Conservation (phyloP, 441 rosid genomes). For the Croton setiger region DNA sequence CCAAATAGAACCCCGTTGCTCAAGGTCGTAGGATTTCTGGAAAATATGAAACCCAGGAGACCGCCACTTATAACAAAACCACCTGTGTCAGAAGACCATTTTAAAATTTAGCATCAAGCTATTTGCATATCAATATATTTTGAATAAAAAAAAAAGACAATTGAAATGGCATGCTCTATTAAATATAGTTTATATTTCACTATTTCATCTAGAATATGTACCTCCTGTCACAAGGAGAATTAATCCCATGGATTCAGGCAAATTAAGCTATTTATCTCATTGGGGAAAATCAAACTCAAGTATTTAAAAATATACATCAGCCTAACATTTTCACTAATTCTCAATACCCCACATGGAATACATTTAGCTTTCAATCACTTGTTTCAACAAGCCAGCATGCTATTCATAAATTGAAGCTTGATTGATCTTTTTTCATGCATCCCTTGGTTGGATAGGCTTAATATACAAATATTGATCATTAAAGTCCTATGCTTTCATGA, state of each 20-base stretch:
- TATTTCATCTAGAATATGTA: background rate
- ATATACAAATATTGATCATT: too few relatives aligned
- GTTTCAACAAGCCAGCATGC: too few relatives aligned
- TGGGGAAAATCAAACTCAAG: too few relatives aligned
- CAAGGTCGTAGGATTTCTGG: slow-evolving; percentile 56
- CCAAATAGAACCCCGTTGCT: slow-evolving; percentile 57
- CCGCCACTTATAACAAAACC: slow-evolving; percentile 63
- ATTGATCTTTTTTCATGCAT: too few relatives aligned
- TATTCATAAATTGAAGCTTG: too few relatives aligned
- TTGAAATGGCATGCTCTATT: too few relatives aligned
- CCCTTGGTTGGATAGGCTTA: too few relatives aligned
- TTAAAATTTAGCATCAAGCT: slow-evolving; percentile 11
- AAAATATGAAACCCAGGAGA: slow-evolving; percentile 61
- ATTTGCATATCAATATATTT: background rate
- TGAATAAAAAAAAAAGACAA: background rate
- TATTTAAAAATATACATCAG: too few relatives aligned
- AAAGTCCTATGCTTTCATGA: background rate
- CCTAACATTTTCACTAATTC: too few relatives aligned
- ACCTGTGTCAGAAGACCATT: slow-evolving; percentile 33
- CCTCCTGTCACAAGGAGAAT: background rate
- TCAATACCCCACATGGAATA: background rate
- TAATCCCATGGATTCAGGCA: slow-evolving; percentile 1
- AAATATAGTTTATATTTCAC: background rate
- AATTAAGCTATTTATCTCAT: background rate
- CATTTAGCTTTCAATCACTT: too few relatives aligned